These are phyloP conservation scores for Onygenales sp. DNA, from an alignment of 2,329 filamentous ascomycete genomes.

Conservation along the genomic window DNA sequence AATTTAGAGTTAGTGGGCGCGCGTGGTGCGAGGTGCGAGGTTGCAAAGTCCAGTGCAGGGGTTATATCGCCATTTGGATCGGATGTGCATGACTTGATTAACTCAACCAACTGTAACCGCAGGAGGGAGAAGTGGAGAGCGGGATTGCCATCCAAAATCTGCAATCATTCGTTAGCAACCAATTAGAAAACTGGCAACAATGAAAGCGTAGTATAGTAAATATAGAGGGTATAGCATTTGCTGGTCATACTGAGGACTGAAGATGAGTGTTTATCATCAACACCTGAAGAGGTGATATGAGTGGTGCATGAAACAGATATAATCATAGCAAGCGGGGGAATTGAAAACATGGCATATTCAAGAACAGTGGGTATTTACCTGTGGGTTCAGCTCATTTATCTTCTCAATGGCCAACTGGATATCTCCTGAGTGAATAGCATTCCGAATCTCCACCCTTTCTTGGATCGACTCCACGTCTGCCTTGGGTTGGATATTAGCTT, in stretches of 20 bases:
- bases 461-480: constrained; percentile 65
- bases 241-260: constrained; percentile 82
- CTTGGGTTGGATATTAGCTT: constrained; percentile 75
- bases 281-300: constrained; percentile 70
- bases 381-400: constrained; percentile 80
- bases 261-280: constrained; percentile 78
- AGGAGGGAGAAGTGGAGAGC: constrained; percentile 82
- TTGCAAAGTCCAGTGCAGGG: constrained; percentile 78
- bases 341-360: constrained; percentile 30
- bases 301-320: constrained; percentile 99
- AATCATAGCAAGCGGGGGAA: constrained; percentile 64
- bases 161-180: constrained; percentile 12
- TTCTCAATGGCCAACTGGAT: constrained; percentile 77
- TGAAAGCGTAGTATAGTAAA: constrained; percentile 8
- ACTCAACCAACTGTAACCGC: constrained; percentile 83
- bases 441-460: constrained; percentile 71
- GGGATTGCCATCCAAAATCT: constrained; percentile 82
- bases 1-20: constrained; percentile 75
- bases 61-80: constrained; percentile 61
- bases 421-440: constrained; percentile 74
- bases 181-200: constrained; percentile 5
- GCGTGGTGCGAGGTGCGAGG: constrained; percentile 73
- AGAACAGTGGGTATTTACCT: constrained; percentile 53
- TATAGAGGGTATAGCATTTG: constrained; percentile 11
- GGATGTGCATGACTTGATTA: constrained; percentile 69